phyloP scores from a whole-genome alignment of 139 green algal genomes.

The Coelastrella sp. region DNA sequence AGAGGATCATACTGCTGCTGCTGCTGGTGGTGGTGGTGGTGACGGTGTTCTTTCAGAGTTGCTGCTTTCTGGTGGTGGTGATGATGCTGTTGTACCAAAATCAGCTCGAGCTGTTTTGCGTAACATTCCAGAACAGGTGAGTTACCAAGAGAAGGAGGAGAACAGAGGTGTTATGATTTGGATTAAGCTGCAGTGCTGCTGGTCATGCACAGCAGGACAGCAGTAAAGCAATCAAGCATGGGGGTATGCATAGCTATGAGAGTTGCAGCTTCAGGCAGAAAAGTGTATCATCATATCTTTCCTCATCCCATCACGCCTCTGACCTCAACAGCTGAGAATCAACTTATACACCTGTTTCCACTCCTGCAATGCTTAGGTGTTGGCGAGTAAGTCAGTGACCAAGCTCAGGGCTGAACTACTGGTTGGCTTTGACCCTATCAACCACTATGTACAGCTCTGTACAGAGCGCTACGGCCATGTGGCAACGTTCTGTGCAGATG shows the following conservation, averaged over 20 bases:
- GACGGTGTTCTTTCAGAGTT: background rate
- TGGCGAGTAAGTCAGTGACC: slow-evolving; percentile 48
- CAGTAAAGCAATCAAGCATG: no score
- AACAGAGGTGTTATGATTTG: background rate
- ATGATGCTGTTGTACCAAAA: slow-evolving; percentile 50
- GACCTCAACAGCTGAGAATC: background rate
- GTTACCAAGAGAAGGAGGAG: no score
- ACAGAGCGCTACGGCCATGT: slow-evolving; percentile 63
- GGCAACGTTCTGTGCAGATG: slow-evolving; percentile 72
- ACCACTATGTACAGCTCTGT: slow-evolving; percentile 56
- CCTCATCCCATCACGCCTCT: no score
- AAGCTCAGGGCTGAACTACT: slow-evolving; percentile 78
- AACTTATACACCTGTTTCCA: background rate
- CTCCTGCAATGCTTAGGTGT: slow-evolving; percentile 27
- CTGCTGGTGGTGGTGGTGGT: background rate
- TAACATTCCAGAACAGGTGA: slow-evolving; percentile 64
- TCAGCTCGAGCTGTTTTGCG: slow-evolving; percentile 54
- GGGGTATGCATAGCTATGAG: no score
- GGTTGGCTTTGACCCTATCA: slow-evolving; percentile 83
- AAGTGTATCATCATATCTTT: no score
- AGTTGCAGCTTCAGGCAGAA: no score
- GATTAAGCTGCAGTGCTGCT: background rate
- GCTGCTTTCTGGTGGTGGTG: background rate
- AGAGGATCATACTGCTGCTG: background rate
- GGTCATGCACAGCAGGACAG: no score